Evolutionary conservation across 306 rosid species (phyloP), one percentile per base, ranked within the genome.

Genomic region (Mucuna pruriens): DNA sequence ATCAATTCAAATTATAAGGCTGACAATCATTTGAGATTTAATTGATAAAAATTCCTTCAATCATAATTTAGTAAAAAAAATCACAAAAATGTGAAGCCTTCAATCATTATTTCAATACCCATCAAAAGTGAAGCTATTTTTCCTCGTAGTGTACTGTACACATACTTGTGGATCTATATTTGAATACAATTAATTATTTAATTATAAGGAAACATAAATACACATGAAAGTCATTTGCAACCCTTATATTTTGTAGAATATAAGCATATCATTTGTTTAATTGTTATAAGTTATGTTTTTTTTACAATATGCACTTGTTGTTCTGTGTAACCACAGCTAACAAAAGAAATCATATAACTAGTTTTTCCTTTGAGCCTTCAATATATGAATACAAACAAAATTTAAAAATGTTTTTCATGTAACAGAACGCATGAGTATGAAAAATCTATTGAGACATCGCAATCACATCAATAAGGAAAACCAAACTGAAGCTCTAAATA

Each of bases 391-490:
- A 15, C 20, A 62, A 34, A 45, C 40, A 61, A 72, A 71, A 81
- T 6, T 61, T 31, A 67, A 34, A n/a, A 20, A 49, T 20, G 51
- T 25, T 46, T 39, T 20, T 66, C 62, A 66, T 31, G 31, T 23
- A 17, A 62, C 49, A 85, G 49, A 78, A 46, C 5, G 48, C 38
- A 22, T 12, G 71, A 69, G 40, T 33, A 22, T 33, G 49, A 23
- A 68, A 79, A 66, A 38, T 36, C 7, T 26, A 65, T 71, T 19
- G 48, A 3, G n/a, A 74, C 44, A 66, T 39, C 55, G n/a, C n/a
- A n/a, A n/a, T n/a, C n/a, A 40, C 44, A 61, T 60, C 75, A 65
- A 44, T 25, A 40, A 74, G 71, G 65, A 70, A 40, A 22, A 13
- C 1, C 46, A 80, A 62, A 52, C 33, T 48, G 49, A 58, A 49